Conservation (phyloP, 1,284 basidiomycete species). For the Ganoderma resinaceum region DNA sequence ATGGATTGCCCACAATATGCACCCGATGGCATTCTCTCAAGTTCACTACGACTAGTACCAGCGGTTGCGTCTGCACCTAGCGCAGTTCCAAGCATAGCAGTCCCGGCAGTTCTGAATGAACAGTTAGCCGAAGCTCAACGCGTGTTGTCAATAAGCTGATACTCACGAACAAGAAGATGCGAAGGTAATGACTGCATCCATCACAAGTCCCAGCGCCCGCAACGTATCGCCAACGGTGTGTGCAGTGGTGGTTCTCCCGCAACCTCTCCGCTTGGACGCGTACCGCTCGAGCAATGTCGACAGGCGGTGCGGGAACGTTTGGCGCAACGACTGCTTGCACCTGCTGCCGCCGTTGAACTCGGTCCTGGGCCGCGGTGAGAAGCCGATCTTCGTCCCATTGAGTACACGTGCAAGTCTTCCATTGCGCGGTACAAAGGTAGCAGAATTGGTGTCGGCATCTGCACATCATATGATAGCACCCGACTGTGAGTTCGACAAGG, state of each 20-base stretch:
- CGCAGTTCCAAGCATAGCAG: constrained; percentile 29
- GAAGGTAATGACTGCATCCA: constrained; percentile 44
- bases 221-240: constrained; percentile 48
- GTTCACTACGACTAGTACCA: constrained; percentile 9
- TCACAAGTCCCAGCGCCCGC: constrained; percentile 50
- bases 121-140: neutral
- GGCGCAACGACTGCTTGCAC: constrained; percentile 33
- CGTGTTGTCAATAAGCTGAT: neutral
- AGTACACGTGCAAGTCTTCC: constrained; percentile 59
- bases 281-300: constrained; percentile 38
- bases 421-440: constrained; percentile 56
- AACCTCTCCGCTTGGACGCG: constrained; percentile 42
- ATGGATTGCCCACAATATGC: neutral
- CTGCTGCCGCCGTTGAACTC: constrained; percentile 42
- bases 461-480: constrained; percentile 51
- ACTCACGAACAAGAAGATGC: constrained; percentile 38
- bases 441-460: constrained; percentile 45
- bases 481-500: constrained; percentile 45
- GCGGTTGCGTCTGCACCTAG: constrained; percentile 32
- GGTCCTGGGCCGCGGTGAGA: constrained; percentile 36
- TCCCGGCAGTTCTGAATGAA: constrained; percentile 23
- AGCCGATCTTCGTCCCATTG: constrained; percentile 62
- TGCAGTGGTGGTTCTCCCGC: constrained; percentile 53
- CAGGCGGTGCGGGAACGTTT: constrained; percentile 27
- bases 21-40: neutral